Conservation (phyloP, 2,329 filamentous ascomycete species). For the Tolypocladium pustulatum region DNA sequence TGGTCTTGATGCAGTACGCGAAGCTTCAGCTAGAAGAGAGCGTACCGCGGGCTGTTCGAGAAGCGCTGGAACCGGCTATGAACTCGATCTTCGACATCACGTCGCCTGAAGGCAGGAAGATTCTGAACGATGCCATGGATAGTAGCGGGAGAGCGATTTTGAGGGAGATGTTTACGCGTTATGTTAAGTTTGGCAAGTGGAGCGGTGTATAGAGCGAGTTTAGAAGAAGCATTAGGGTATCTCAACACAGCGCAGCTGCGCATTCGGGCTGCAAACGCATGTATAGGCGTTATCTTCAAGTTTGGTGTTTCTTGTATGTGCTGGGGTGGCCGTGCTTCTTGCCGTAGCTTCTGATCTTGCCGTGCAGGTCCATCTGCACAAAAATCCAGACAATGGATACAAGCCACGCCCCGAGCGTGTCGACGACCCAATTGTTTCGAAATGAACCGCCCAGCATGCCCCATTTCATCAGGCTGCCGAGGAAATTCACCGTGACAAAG, state of each 20-base stretch:
- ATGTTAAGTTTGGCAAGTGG: slow-evolving; percentile 55
- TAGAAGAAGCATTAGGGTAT: slow-evolving; percentile 3
- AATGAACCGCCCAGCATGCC: slow-evolving; percentile 41
- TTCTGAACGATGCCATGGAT: slow-evolving; percentile 51
- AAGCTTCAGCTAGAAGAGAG: slow-evolving; percentile 48
- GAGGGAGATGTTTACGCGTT: slow-evolving; percentile 47
- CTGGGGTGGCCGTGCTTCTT: slow-evolving; percentile 49
- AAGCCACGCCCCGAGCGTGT: slow-evolving; percentile 46
- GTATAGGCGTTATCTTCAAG: neutral
- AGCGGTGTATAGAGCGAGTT: slow-evolving; percentile 35
- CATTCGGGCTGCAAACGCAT: neutral
- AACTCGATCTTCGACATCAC: slow-evolving; percentile 51
- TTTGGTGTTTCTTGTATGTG: slow-evolving; percentile 28
- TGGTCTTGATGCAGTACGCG: slow-evolving; percentile 48
- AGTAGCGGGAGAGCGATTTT: slow-evolving; percentile 48
- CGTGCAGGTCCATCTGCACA: slow-evolving; percentile 43
- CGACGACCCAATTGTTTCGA: slow-evolving; percentile 49
- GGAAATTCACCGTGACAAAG: slow-evolving; percentile 62
- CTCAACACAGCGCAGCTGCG: slow-evolving; percentile 2
- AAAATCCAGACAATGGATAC: slow-evolving; percentile 47
- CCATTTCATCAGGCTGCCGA: slow-evolving; percentile 64
- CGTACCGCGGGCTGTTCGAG: slow-evolving; percentile 38
- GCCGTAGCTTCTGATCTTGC: slow-evolving; percentile 45
- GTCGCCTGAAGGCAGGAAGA: slow-evolving; percentile 39
- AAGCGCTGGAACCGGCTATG: slow-evolving; percentile 46